phyloP scores from a whole-genome alignment of 2,329 filamentous ascomycete species.

The Remersonia thermophila region DNA sequence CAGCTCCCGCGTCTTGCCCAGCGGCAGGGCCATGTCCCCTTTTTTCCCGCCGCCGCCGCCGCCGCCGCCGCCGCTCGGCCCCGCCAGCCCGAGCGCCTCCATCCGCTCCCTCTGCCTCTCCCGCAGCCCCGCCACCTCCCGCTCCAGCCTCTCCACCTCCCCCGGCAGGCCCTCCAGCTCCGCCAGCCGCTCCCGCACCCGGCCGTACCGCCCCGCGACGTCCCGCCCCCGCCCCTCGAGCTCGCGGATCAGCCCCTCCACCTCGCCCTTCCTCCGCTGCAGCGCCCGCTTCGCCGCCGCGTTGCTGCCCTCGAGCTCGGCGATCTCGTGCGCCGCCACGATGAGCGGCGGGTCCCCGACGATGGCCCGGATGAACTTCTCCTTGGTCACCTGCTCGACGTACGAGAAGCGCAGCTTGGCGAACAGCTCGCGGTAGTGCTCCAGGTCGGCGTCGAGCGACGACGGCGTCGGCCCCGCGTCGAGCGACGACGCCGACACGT shows the following conservation, averaged over 20 bases:
- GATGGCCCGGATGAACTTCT: slow-evolving; percentile 89
- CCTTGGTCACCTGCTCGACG: slow-evolving; percentile 96
- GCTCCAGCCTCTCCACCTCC: slow-evolving; percentile 34
- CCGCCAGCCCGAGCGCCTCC: background rate
- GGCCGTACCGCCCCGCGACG: slow-evolving; percentile 42
- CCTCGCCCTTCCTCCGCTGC: slow-evolving; percentile 68
- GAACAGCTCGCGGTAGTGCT: slow-evolving; percentile 90
- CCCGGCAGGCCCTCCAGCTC: slow-evolving; percentile 39
- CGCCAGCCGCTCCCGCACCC: slow-evolving; percentile 34
- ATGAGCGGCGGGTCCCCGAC: slow-evolving; percentile 82
- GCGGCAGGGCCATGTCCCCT: slow-evolving; percentile 40
- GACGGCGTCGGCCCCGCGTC: slow-evolving; percentile 56
- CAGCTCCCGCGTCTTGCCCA: slow-evolving; percentile 43
- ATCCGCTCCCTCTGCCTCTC: slow-evolving; percentile 16
- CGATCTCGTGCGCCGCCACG: slow-evolving; percentile 70
- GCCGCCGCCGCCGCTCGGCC: background rate
- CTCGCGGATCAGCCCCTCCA: slow-evolving; percentile 58
- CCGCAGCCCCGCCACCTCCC: slow-evolving; percentile 19
- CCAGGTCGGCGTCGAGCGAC: slow-evolving; percentile 68
- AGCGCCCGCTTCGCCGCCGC: slow-evolving; percentile 61
- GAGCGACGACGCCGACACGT: slow-evolving; percentile 53
- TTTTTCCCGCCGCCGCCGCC: slow-evolving; percentile 5
- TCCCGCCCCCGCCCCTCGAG: slow-evolving; percentile 54
- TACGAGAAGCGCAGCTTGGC: slow-evolving; percentile 94
- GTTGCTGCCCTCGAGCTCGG: slow-evolving; percentile 57